Evolutionary conservation across 2,329 filamentous ascomycete genomes (phyloP).

Genomic region (Diatrype stigma): DNA sequence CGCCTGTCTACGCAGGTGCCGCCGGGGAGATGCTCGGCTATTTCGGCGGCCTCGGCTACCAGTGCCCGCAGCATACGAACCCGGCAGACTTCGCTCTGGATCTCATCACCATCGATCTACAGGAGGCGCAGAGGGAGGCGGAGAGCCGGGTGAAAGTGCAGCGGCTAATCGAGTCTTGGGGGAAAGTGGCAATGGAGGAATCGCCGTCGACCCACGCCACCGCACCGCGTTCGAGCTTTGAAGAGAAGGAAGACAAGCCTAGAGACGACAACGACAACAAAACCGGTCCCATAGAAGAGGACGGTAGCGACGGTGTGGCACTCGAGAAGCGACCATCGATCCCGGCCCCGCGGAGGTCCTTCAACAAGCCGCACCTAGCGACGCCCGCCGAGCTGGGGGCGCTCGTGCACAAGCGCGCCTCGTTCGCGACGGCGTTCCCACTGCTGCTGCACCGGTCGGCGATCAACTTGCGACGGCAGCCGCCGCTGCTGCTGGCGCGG

Average conservation of each 20-base stretch:
- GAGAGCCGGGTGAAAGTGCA: conserved; percentile 60
- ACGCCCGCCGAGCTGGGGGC: conserved; percentile 70
- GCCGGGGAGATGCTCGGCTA: conserved; percentile 62
- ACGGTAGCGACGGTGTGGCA: conserved; percentile 7
- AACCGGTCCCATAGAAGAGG: neutral
- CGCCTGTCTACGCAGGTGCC: conserved; percentile 62
- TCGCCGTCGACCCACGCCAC: neutral
- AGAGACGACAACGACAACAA: conserved; percentile 9
- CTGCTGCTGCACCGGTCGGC: conserved; percentile 63
- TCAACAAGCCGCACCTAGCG: conserved; percentile 46
- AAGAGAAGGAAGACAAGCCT: conserved; percentile 24
- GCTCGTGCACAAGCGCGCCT: conserved; percentile 58
- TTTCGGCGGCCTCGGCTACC: conserved; percentile 55
- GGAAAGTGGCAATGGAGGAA: conserved; percentile 8
- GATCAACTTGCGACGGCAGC: conserved; percentile 67
- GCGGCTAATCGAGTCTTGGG: conserved; percentile 58
- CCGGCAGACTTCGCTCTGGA: conserved; percentile 76
- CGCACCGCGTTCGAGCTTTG: conserved; percentile 16
- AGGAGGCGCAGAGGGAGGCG: conserved; percentile 58
- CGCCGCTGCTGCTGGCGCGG: conserved; percentile 58
- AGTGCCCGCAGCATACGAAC: conserved; percentile 67
- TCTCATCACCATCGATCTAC: conserved; percentile 71
- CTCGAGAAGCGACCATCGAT: conserved; percentile 11
- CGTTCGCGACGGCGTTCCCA: conserved; percentile 60
- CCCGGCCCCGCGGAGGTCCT: conserved; percentile 33